Percentiles rank a stretch among this genome's conserved stretches.
Conservation (phyloP, 768 basidiomycete genomes). For the Hericium alpestre region DNA sequence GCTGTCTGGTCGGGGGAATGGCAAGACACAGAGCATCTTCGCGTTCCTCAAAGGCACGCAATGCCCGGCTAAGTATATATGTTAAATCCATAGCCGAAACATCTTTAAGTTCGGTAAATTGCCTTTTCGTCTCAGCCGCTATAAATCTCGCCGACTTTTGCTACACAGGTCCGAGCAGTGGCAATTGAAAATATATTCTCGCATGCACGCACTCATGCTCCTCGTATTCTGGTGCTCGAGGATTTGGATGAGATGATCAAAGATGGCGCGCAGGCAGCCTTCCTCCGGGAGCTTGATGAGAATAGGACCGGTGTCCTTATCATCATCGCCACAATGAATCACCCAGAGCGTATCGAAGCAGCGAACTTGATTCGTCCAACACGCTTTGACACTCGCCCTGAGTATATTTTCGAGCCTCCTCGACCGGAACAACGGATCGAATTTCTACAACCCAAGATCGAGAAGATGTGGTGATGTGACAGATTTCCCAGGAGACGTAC, state of each 20-base stretch:
- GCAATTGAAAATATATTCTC: conserved; percentile 26
- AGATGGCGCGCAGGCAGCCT: conserved; percentile 28
- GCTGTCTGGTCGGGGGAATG: conserved; percentile 25
- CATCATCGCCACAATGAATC: conserved; percentile 14
- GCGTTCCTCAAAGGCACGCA: conserved; percentile 21
- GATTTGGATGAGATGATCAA: conserved; percentile 33
- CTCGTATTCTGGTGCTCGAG: conserved; percentile 29
- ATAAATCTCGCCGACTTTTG: neutral
- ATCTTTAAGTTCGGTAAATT: conserved; percentile 14
- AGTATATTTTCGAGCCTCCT: conserved; percentile 31
- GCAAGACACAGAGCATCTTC: conserved; percentile 26
- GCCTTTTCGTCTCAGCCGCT: neutral
- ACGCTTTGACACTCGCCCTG: conserved; percentile 29
- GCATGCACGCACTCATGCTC: conserved; percentile 22
- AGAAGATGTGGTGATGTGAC: neutral
- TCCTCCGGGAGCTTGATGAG: conserved; percentile 28
- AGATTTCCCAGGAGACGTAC: conserved; percentile 19
- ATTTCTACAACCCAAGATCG: conserved; percentile 17
- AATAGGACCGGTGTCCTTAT: conserved; percentile 29
- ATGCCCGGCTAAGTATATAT: conserved; percentile 26
- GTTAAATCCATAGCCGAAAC: conserved; percentile 28
- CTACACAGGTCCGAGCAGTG: conserved; percentile 10
- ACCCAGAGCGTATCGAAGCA: conserved; percentile 32
- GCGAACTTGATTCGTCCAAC: conserved; percentile 31
- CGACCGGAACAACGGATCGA: conserved; percentile 19